Percentiles rank a stretch among this genome's conserved stretches.
phyloP scores from a whole-genome alignment of 148 eudicot species.

The Simmondsia chinensis region DNA sequence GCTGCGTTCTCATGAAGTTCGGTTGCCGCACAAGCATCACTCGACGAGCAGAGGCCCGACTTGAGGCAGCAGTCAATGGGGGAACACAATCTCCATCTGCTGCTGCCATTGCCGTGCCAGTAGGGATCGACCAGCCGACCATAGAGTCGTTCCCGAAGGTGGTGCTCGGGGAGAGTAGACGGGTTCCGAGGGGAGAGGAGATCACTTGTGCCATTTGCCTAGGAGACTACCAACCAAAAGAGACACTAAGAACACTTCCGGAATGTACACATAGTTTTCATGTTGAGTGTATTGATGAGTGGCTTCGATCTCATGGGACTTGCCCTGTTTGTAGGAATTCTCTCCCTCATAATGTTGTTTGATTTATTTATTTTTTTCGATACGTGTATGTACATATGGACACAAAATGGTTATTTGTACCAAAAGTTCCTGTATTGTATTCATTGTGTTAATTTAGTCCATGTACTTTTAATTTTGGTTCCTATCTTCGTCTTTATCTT shows the following conservation, averaged over 20 bases:
- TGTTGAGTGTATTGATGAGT: conserved; percentile 55
- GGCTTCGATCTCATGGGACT: conserved; percentile 42
- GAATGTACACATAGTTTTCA: conserved; percentile 56
- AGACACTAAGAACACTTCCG: conserved; percentile 38
- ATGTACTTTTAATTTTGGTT: too few relatives aligned
- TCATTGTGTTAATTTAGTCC: too few relatives aligned
- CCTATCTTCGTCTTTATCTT: too few relatives aligned
- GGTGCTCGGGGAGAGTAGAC: conserved; percentile 43
- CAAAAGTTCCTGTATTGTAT: too few relatives aligned
- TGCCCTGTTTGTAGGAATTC: conserved; percentile 56
- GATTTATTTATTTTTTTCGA: too few relatives aligned
- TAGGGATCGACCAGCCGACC: conserved; percentile 26
- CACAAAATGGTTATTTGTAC: too few relatives aligned
- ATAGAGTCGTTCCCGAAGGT: conserved; percentile 52
- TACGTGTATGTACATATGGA: too few relatives aligned
- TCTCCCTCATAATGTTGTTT: conserved; percentile 19
- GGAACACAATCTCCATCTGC: conserved; percentile 10
- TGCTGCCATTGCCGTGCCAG: conserved; percentile 10
- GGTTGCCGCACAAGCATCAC: too few relatives aligned
- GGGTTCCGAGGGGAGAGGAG: conserved; percentile 39
- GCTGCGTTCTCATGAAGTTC: too few relatives aligned
- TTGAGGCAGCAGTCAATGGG: conserved; percentile 2
- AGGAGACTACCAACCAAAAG: conserved; percentile 41
- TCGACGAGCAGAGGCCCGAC: too few relatives aligned
- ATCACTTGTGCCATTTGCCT: conserved; percentile 48